Base-by-base conservation (phyloP, 306 rosid genomes). In the Cucumis melo region DNA sequence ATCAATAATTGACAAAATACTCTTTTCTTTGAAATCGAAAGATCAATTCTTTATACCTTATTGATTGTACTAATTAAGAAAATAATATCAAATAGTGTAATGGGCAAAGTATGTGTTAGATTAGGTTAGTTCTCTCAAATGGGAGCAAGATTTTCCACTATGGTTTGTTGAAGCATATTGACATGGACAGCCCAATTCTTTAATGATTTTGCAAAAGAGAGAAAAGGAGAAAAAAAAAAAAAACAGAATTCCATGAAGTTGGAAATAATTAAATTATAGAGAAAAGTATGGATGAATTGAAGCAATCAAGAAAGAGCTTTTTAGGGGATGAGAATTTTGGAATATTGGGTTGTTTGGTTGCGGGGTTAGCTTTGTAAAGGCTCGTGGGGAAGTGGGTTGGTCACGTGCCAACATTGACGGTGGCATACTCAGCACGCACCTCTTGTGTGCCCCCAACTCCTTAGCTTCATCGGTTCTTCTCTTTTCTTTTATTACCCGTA, bases 341-440 rank as follows among this genome's bases (percentile, higher is more conserved):
- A 68, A 68, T 68, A 68, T 39, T 17, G 34, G 74, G 34, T 6
- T 68, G 75, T 44, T 44, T 44, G 75, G 57, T 39, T 68, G 56
- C 32, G 57, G 36, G 4, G 38, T 68, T 44, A 12, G 53, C 15
- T 70, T 70, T 46, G 21, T 15, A 19, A 53, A 27, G 64, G 46
- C 1, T 70, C 41, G 77, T 55, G 74, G 63, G 77, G 36, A 32
- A 81, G 95, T 63, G 81, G 81, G 96, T 71, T 3, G n/a, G 53
- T 48, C 89, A 80, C 76, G 83, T 81, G 97, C 86, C 87, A 79
- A 63, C 85, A 48, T 60, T 59, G 76, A 70, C 79, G 58, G 57
- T 7, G 73, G 34, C 92, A 88, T 90, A 58, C 91, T 80, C 82
- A 54, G 29, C 84, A 66, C 89, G 93, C 82, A 86, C 83, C 82